Base-by-base conservation (phyloP, 192 early-diverging fungal genomes). In the Backusella australiensis region DNA sequence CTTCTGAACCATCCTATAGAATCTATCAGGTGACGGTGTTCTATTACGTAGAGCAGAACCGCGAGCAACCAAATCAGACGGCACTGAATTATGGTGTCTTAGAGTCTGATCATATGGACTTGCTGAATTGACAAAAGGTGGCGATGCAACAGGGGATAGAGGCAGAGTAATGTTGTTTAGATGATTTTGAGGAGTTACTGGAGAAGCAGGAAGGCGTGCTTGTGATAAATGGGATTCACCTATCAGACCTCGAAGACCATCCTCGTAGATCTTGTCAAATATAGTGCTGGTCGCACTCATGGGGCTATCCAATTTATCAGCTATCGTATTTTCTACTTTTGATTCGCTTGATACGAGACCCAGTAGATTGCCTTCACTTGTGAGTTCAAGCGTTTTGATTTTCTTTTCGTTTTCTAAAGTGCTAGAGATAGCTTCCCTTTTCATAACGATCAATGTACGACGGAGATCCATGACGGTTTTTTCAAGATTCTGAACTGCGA, bases 361-460 rank as follows among this genome's bases (percentile, higher is more conserved):
- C 23, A 63, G 38, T 69, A 21, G 35, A 41, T 14, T 69, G 35
- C 9, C 41, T 23, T 69, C 34, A 8, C 4, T 63, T 21, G n/a
- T 65, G 32, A 59, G 23, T 63, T 80, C 69, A 39, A 77, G 71
- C 21, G 38, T 26, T 7, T 68, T 70, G 26, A 80, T 76, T 41
- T 71, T 75, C 67, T 71, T 69, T 68, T 80, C 75, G 36, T 38
- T 80, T 35, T 80, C 75, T 7, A 80, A 53, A 3, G 73, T 34
- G 11, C 35, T 78, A 14, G 77, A 39, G 15, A 74, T 74, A 34
- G 81, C 78, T 2, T 86, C 86, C 42, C 81, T 72, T n/a, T 85
- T 84, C 89, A 90, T 89, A 9, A 84, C 79, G 29, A 87, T 80
- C 52, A 90, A 76, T n/a, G 84, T 87, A 8, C 85, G 81, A 41